Base-by-base conservation (phyloP, 2,329 filamentous ascomycete species). In the Aspergillus sp. region DNA sequence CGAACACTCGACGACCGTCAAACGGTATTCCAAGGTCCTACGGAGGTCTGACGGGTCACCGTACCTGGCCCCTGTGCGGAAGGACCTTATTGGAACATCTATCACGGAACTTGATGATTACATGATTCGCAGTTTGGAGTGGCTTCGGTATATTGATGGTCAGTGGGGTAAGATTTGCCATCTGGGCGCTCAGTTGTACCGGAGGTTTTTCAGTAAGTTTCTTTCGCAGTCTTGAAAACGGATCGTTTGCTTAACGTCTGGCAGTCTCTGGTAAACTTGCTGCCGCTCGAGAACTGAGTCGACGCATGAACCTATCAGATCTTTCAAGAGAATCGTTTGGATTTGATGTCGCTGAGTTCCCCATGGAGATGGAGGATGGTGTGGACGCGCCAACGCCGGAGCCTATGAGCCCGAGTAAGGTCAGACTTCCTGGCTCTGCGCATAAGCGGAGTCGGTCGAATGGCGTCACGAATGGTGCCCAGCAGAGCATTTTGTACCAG, bases 121-220 rank as follows among this genome's bases (percentile, higher is more conserved):
- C 30, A 76, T 95, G 45, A 88, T 96, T 41, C 80, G 85, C 48
- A 83, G 86, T 33, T 71, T 96, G 50, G 87, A 94, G 61, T 97
- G 91, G 90, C 84, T 91, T 64, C 72, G 88, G 49, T 77, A 88
- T 48, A 79, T 91, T 7, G 81, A 86, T 44, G 84, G 80, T 10
- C 78, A 86, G 47, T 90, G 85, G 84, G 74, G 78, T 13, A 76
- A 84, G 49, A 83, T 88, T 19, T 88, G 91, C 58, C 69, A 74
- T 15, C 76, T 82, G 48, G 83, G 88, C 38, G 80, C 81, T 25
- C 78, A 82, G 57, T 79, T 90, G n/a, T 88, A 95, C 70, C 86
- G 86, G 61, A 83, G 84, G 51, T 90, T 96, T 61, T 77, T 95
- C 42, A 79, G 89, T 94, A 80, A 75, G 88, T 79, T 27, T n/a